A percentile compares a stretch with the other conserved stretches of the same genome.
These are phyloP conservation scores for Teratosphaeriaceae sp. DNA, from an alignment of 2,329 filamentous ascomycete genomes.

Conservation along the genomic window DNA sequence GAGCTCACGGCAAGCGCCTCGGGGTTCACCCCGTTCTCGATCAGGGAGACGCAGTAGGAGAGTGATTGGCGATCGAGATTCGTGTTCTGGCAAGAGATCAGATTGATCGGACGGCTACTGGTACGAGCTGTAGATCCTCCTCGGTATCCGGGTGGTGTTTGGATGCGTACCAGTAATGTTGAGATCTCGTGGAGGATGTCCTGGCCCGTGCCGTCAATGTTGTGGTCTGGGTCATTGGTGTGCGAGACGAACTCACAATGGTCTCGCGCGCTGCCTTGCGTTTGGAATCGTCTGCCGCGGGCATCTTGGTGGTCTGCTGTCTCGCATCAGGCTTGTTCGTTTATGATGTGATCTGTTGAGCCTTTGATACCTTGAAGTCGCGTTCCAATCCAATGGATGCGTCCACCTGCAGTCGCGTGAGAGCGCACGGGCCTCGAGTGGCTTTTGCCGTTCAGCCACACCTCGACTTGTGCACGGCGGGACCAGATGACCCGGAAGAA, in stretches of 20 bases:
- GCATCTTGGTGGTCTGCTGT: slow-evolving; percentile 8
- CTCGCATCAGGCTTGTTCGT: too few species aligned
- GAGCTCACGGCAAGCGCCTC: slow-evolving; percentile 83
- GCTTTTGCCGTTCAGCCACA: too few species aligned
- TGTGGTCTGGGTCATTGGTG: background rate
- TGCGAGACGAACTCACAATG: slow-evolving; percentile 54
- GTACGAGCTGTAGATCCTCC: slow-evolving; percentile 2
- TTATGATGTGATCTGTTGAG: too few species aligned
- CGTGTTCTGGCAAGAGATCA: slow-evolving; percentile 61
- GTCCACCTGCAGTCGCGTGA: too few species aligned
- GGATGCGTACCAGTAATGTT: slow-evolving; percentile 83
- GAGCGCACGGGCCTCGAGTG: too few species aligned
- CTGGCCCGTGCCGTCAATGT: background rate
- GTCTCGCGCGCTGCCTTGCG: slow-evolving; percentile 73
- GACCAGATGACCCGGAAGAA: too few species aligned
- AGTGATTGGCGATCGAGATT: slow-evolving; percentile 84
- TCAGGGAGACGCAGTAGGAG: slow-evolving; percentile 91
- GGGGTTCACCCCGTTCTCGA: slow-evolving; percentile 95
- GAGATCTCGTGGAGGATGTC: slow-evolving; percentile 65
- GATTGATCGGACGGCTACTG: background rate
- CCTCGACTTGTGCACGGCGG: too few species aligned
- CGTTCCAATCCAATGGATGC: too few species aligned
- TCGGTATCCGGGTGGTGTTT: too few species aligned
- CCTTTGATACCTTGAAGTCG: too few species aligned
- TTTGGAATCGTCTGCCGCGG: slow-evolving; percentile 52